Base-by-base conservation (phyloP, 1,284 basidiomycete genomes). In the Earliella scabrosa region DNA sequence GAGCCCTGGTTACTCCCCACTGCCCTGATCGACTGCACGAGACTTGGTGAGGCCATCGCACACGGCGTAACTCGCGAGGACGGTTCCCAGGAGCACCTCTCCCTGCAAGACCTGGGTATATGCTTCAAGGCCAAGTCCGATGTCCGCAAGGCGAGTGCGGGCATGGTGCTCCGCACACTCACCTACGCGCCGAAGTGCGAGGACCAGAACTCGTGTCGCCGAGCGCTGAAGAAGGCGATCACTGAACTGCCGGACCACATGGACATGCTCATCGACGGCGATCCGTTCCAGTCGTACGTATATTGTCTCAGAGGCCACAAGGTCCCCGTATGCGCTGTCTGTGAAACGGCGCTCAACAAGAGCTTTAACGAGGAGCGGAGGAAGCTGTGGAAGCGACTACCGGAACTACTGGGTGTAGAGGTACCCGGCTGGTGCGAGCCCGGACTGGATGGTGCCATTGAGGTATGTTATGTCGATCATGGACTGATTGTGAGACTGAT, bases 71-170 rank as follows among this genome's bases (percentile, higher is more conserved):
- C 20, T 11, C 51, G 47, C 31, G 41, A 40, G 32, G 51, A 58
- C 38, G 56, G 56, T n/a, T 31, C 50, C n/a, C 34, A 24, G 24
- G 56, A 58, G 41, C 26, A 32, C 3, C 51, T 58, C 24, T 26
- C 45, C 4, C 7, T 31, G 5, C 45, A 50, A 14, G 56, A 58
- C 26, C 29, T 56, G 36, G 45, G 27, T 2, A 16, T 43, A 5
- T 51, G 49, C 54, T 26, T 46, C 18, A 16, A n/a, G 18, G 45
- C 31, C 8, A 18, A 34, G 45, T 23, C 27, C 9, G 16, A 21
- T 14, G 18, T 46, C 36, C 36, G 36, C 16, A 38, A 38, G 18
- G 36, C 36, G 36, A 38, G 36, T 20, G 8, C 18, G 16, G 18
- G 2, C 18, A 20, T 7, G 16, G 8, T 38, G 16, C 18, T 38